Evolutionary conservation across 805 yeast genomes (phyloP), one percentile per base, ranked within the genome.

Genomic region (Tetrapisispora namnaoensis): DNA sequence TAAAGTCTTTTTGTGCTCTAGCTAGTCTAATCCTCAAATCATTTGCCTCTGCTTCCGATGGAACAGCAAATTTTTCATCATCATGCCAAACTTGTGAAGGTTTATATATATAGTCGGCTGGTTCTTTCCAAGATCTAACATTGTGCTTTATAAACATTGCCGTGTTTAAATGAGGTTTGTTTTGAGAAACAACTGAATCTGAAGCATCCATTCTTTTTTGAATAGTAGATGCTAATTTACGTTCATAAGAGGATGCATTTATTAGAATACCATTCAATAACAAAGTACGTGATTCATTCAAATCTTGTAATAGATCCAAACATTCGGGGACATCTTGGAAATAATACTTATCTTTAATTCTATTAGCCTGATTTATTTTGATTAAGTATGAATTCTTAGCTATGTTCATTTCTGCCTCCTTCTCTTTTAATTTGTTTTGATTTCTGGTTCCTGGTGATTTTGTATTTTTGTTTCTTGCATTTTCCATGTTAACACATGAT

Each of bases 71-170:
- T 35, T 77, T 70, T 54, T 88, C 96, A 66, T 93, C 97, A 60
- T 93, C 99, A 67, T 91, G 98, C 99, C 99, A 93, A 39, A 93
- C 83, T 30, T 89, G 82, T 24, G 95, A 82, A 1, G 98, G 96
- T 53, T 86, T 77, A 59, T 85, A 93, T 55, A 79, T 74, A 61
- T 85, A 87, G 68, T 91, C 98, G 7, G 70, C 71, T 1, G 97
- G 98, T 57, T 89, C 97, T 42, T 73, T 73, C 97, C 96, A 93
- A 16, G 71, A 71, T 18, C 69, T 67, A 24, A 76, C 53, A 63
- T 93, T 93, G 68, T 93, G 99, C 60, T 89, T 89, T 49, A 89
- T 80, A 66, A 82, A 93, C 97, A 93, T 91, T 34, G 86, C 82
- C 0, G 90, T 78, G 66, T 89, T 96, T 45, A 88, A 69, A 39